Base-by-base conservation (phyloP, 2,329 filamentous ascomycete species). In the Cercospora sp. region DNA sequence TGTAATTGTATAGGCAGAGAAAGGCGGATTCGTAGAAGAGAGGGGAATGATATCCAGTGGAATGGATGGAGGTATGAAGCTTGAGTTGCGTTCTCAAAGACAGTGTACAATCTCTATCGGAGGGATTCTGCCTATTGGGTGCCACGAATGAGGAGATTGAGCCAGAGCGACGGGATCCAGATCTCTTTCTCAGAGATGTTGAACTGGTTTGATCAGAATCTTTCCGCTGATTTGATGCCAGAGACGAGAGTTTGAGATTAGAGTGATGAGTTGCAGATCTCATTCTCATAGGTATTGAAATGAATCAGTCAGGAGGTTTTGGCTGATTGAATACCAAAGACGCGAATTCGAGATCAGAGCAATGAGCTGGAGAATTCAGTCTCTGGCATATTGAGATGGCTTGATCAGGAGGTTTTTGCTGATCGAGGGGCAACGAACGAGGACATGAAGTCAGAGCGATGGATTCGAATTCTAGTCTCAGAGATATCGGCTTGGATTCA, bases 161-260 rank as follows among this genome's bases (percentile, higher is more conserved):
- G 0, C 9, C 18, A 12, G 42, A 48, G 42, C 9, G 18, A 48
- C 12, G 3, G 5, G 18, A n/a, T 12, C n/a, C n/a, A 12, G 1
- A 3, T 12, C 8, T 9, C 3, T 0, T 48, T 10, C 42, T 48
- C 18, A 39, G 42, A 10, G 9, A 48, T 12, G 2, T 10, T 48
- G n/a, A 2, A 12, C 1, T 20, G 9, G 3, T 0, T 3, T 12
- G 0, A 2, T 5, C 8, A 12, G 18, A 7, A 48, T 8, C 2
- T 8, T 48, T 48, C 12, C 20, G 8, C 18, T 3, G 0, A 12
- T 48, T 20, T n/a, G 9, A 48, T 20, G 42, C 8, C 42, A 48
- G n/a, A 5, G 2, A 48, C 18, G 8, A 20, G 1, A 48, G 18
- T 3, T 48, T 20, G 18, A 20, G 18, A 10, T 48, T 1, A 48